phyloP scores from a whole-genome alignment of 768 basidiomycete species.

The Termitomyces heimii region DNA sequence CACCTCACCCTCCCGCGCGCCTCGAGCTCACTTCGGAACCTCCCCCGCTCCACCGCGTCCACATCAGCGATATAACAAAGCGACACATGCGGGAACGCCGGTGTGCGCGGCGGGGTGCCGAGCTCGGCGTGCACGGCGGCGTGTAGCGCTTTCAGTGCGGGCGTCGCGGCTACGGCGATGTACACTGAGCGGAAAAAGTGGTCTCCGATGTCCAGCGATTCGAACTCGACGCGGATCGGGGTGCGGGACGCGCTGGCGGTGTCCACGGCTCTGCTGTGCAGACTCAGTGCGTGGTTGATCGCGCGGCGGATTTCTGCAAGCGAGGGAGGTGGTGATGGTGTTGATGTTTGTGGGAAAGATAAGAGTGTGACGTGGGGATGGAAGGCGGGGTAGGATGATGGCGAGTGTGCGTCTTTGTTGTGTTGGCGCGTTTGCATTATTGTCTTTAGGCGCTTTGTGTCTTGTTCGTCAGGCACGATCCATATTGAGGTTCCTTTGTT shows the following conservation, averaged over 20 bases:
- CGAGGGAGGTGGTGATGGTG: constrained; percentile 9
- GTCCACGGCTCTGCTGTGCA: no score
- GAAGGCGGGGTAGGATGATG: constrained; percentile 51
- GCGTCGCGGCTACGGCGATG: constrained; percentile 40
- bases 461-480: constrained; percentile 54
- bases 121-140: constrained; percentile 33
- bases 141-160: constrained; percentile 44
- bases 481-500: constrained; percentile 57
- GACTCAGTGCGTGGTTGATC: constrained; percentile 21
- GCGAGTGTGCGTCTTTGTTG: constrained; percentile 15
- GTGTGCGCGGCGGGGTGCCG: constrained; percentile 39
- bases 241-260: constrained; percentile 11
- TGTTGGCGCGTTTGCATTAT: constrained; percentile 35
- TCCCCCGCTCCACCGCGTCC: constrained; percentile 53
- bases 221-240: constrained; percentile 32
- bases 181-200: constrained; percentile 73
- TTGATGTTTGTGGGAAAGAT: constrained; percentile 26
- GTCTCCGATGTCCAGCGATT: constrained; percentile 47
- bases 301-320: constrained; percentile 31
- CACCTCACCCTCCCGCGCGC: constrained; percentile 25
- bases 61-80: constrained; percentile 66
- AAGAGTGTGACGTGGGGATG: constrained; percentile 70
- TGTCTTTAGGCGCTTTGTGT: constrained; percentile 35
- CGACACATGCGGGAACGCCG: constrained; percentile 67
- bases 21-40: constrained; percentile 37